Conservation (phyloP, 768 basidiomycete genomes). For the Strobilomyces dryophilus region DNA sequence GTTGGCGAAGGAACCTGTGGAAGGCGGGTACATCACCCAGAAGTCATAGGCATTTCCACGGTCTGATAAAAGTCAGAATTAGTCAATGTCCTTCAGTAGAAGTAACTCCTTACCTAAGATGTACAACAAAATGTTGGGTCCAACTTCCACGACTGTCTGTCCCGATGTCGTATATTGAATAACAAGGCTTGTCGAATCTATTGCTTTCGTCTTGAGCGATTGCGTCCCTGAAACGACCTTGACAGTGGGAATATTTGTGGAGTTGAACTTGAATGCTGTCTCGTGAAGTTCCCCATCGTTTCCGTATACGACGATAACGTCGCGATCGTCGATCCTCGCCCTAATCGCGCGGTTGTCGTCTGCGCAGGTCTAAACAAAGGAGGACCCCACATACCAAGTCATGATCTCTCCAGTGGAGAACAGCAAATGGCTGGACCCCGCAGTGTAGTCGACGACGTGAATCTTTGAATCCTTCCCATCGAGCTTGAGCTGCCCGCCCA, state of each 20-base stretch:
- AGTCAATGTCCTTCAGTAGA: background rate
- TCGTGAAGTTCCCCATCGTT: conserved; percentile 46
- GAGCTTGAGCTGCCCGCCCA: conserved; percentile 42
- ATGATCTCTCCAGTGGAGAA: conserved; percentile 49
- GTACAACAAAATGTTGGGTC: conserved; percentile 37
- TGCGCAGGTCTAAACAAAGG: background rate
- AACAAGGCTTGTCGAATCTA: conserved; percentile 35
- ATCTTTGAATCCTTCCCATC: conserved; percentile 52
- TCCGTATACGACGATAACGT: conserved; percentile 46
- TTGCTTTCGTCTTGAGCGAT: conserved; percentile 33
- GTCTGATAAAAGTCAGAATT: conserved; percentile 29
- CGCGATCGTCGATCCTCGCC: conserved; percentile 46
- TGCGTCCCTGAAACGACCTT: conserved; percentile 22
- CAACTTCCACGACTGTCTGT: conserved; percentile 45
- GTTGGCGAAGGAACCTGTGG: conserved; percentile 32
- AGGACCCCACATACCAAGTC: conserved; percentile 36
- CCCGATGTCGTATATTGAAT: conserved; percentile 45
- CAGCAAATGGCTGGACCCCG: conserved; percentile 40
- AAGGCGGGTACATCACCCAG: conserved; percentile 44
- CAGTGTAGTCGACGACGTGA: conserved; percentile 46
- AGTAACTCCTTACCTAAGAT: conserved; percentile 36
- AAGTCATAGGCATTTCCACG: conserved; percentile 47
- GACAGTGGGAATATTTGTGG: conserved; percentile 20
- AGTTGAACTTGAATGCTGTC: conserved; percentile 40
- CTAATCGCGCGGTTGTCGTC: conserved; percentile 20